Evolutionary conservation across 306 rosid species (phyloP), one percentile per base, ranked within the genome.

Genomic region (Senna siamea): DNA sequence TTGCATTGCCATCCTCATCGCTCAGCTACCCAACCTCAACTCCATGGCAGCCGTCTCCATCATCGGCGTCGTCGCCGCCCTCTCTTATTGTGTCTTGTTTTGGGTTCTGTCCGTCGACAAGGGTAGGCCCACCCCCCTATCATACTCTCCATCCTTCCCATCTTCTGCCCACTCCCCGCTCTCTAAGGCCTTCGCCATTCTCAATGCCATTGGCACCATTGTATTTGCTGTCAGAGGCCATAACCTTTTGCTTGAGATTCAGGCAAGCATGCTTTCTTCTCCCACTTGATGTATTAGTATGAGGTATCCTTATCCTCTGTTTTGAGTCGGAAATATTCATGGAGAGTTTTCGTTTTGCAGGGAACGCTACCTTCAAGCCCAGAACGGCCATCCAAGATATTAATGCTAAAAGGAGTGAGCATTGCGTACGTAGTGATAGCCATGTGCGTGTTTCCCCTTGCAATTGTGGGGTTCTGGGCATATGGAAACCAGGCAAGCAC

Each of bases 201-300:
- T 89, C 15, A 85, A 83, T 73, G 88, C 93, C 6, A 6, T 89
- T 23, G 97, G 93, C 19, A 79, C 78, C 73, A 74, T 87, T 66
- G 4, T 83, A 15, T 82, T 89, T 6, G 43, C 84, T 1, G 87
- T 87, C 69, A 80, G 89, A 83, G 97, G 97, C 9, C 97, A 92
- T 32, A 92, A 92, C 50, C 57, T 92, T 66, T 26, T 89, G 58
- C 97, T 89, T 28, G 97, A 92, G 80, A 89, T 92, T 30, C 96
- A 92, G 89, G 93, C 74, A n/a, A 67, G 74, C 17, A 38, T 4
- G 9, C 9, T 1, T 4, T 38, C 1, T 38, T 7, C 9, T 38
- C 37, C 5, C 37, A 2, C 37, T 32, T 32, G 2, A 5, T 5
- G 2, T 32, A 2, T 32, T 32, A 5, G 5, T 32, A 2, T 32